Base-by-base conservation (phyloP, 148 eudicot genomes). In the Rheum nobile region DNA sequence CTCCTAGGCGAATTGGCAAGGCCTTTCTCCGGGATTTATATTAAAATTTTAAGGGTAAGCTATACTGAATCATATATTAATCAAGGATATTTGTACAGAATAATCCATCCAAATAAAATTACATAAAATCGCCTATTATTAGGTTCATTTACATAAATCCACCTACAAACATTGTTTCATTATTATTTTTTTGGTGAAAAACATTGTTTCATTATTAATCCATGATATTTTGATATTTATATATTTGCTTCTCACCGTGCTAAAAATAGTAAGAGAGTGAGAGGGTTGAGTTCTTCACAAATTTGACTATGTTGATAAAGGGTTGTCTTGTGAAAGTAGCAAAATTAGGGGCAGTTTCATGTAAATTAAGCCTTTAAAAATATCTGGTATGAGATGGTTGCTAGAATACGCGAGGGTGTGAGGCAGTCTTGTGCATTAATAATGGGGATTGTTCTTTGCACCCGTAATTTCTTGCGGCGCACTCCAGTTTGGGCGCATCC, bases 401-500 rank as follows among this genome's bases (percentile, higher is more conserved):
- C 79, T 81, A 74, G 77, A 31, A 46, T 82, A 74, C 43, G 80
- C 81, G 1, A 4, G 67, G 5, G 34, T 41, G 72, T 37, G 52
- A 17, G 9, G n/a, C 52, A 47, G 1, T 14, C 2, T 50, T n/a
- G 10, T 50, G 52, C 16, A 34, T 41, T 39, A 2, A n/a, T 24
- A 42, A 71, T 17, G 46, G n/a, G n/a, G n/a, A n/a, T n/a, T n/a
- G n/a, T n/a, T n/a, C n/a, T n/a, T n/a, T n/a, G n/a, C n/a, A n/a
- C n/a, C n/a, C n/a, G n/a, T n/a, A n/a, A n/a, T n/a, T n/a, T n/a
- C n/a, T n/a, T n/a, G n/a, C n/a, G n/a, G n/a, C n/a, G n/a, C n/a
- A n/a, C n/a, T n/a, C n/a, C n/a, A n/a, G n/a, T n/a, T n/a, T n/a
- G n/a, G n/a, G n/a, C n/a, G n/a, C n/a, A n/a, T n/a, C n/a, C n/a